Base-by-base conservation (phyloP, 257 asterid genomes). In the Verbena officinalis region DNA sequence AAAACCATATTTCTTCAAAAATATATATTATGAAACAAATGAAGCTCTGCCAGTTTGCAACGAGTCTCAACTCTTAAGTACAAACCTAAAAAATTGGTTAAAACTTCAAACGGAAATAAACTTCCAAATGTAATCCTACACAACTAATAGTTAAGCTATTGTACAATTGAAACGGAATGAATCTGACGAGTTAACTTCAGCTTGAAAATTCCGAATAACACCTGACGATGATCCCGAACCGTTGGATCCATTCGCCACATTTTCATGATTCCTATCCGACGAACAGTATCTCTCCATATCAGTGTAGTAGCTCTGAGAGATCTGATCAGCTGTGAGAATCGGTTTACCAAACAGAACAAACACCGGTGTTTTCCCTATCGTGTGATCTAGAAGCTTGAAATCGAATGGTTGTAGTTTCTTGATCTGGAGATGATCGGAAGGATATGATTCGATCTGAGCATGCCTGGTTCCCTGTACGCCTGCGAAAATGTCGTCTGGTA, bases 381-480 rank as follows among this genome's bases (percentile, higher is more conserved):
- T 36, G 22, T 61, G 64, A 48, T 76, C 77, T 8, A 76, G 77
- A 61, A 73, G 85, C 78, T 78, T 70, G 68, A 70, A 69, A 72
- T 77, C 77, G 13, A 79, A 76, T 0, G 88, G 85, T 33, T 73
- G 79, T 54, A 83, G 79, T 59, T 75, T 82, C 78, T 78, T 75
- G 76, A 71, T 64, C 23, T 70, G 87, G 68, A 73, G 77, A 68
- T 84, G 77, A 68, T 84, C 85, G 17, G 81, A 61, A 15, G 85
- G 65, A 13, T 80, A 56, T 60, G 71, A 65, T 71, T 81, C 78
- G 19, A 73, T 75, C 21, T 75, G 88, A 68, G 86, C 72, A 75
- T 86, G 96, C 96, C 96, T 89, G 96, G 95, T 88, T 86, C 96
- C 96, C 96, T 89, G 96, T 82, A 86, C 68, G 76, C 95, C 95